Conservation (phyloP, 1,284 basidiomycete genomes). For the Boletus sp. region DNA sequence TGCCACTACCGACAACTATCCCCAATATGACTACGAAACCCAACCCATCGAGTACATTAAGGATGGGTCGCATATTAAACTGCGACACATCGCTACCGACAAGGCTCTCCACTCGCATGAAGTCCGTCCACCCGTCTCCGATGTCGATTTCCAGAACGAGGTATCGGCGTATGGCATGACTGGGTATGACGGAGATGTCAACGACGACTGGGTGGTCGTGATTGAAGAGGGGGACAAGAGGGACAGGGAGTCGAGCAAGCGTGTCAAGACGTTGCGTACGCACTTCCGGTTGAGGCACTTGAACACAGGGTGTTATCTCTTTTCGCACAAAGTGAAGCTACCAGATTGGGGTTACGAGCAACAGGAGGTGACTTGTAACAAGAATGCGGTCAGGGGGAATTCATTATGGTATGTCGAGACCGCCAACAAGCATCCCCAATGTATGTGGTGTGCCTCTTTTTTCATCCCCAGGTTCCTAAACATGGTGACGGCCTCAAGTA, state of each 20-base stretch:
- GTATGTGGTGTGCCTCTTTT: slow-evolving; percentile 52
- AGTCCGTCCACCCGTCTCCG: slow-evolving; percentile 91
- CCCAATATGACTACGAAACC: slow-evolving; percentile 58
- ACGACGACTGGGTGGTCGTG: slow-evolving; percentile 96
- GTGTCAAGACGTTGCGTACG: slow-evolving; percentile 81
- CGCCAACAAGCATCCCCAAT: slow-evolving; percentile 64
- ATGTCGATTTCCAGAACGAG: slow-evolving; percentile 99
- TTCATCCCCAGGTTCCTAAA: neutral
- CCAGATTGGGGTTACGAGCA: slow-evolving; percentile 99
- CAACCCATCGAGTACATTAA: slow-evolving; percentile 68
- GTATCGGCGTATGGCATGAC: slow-evolving; percentile 94
- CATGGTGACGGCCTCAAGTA: slow-evolving; percentile 49
- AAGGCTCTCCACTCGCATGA: slow-evolving; percentile 97
- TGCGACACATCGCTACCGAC: slow-evolving; percentile 82
- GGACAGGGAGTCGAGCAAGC: slow-evolving; percentile 71
- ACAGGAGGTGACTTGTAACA: slow-evolving; percentile 98
- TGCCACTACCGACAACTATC: slow-evolving; percentile 55
- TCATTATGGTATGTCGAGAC: slow-evolving; percentile 97
- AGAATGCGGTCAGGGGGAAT: slow-evolving; percentile 90
- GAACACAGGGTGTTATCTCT: slow-evolving; percentile 93
- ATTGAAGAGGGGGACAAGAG: slow-evolving; percentile 72
- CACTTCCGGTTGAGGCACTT: slow-evolving; percentile 86
- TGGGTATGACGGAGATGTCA: slow-evolving; percentile 86
- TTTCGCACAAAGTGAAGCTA: slow-evolving; percentile 97
- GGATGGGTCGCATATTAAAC: slow-evolving; percentile 75